Base-by-base conservation (phyloP, 2,329 filamentous ascomycete species). In the Penicillium thymicola region DNA sequence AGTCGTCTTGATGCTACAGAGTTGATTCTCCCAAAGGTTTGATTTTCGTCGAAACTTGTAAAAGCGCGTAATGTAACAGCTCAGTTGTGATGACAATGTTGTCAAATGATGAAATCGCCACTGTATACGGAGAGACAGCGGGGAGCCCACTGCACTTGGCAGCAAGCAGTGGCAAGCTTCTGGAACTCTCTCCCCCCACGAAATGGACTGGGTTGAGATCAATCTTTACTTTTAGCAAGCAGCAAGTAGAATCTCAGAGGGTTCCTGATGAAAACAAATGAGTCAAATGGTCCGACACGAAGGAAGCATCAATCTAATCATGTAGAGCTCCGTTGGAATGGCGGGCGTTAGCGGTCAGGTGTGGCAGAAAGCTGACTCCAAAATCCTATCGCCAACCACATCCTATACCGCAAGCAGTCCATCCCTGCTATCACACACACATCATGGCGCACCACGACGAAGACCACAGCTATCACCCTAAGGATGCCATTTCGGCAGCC, bases 401-500 rank as follows among this genome's bases (percentile, higher is more conserved):
- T 62, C 63, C 55, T 64, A 55, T 60, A 61, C 50, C 59, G 55
- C 63, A 63, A 69, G 63, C 65, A 67, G 64, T 44, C 62, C 51
- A 63, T 62, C 57, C 59, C 60, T 63, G 54, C 56, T 58, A 65
- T 59, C 49, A 36, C 38, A 34, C 65, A 67, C 64, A 68, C 75
- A 76, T 68, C 66, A 84, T 84, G 81, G 77, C 79, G 65, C 72
- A 76, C 53, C 64, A 73, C 55, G 69, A 72, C 55, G 76, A 78
- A 66, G 78, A 82, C 58, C 74, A 77, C 58, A 63, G 72, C 60
- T 95, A 88, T 76, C 84, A 89, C 63, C 85, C 88, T 47, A 85
- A 87, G 75, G 89, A 96, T 82, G 86, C 90, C 65, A 76, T 96
- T 67, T 81, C 82, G 63, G 81, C 82, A 61, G 83, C 87, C 49